A percentile compares a stretch with the other conserved stretches of the same genome.
Conservation (phyloP, 2,329 filamentous ascomycete species). For the Amesomyces nigricolor region DNA sequence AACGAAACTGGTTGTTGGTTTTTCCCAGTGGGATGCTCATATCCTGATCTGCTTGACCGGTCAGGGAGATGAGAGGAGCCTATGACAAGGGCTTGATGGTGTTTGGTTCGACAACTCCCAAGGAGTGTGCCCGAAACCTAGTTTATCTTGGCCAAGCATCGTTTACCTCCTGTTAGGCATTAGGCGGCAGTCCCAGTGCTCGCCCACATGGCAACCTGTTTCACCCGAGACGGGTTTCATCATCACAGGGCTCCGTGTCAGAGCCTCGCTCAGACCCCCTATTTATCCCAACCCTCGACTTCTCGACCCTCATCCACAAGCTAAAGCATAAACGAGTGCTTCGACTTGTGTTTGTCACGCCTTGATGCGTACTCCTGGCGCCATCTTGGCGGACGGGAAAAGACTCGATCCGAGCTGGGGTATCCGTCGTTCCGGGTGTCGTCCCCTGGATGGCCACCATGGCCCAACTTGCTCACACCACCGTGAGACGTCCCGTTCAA, state of each 20-base stretch:
- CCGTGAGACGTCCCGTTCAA: conserved; percentile 6
- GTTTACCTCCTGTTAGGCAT: conserved; percentile 2
- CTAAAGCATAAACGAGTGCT: conserved; percentile 18
- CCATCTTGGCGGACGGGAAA: conserved; percentile 1
- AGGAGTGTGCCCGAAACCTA: background rate
- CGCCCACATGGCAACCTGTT: conserved; percentile 7
- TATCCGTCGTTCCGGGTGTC: background rate
- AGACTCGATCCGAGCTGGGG: background rate
- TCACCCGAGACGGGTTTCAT: conserved; percentile 16
- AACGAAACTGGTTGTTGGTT: too few species aligned
- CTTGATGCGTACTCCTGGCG: conserved; percentile 12
- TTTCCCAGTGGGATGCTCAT: too few species aligned
- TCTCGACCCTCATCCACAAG: conserved; percentile 13
- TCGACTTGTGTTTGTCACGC: background rate
- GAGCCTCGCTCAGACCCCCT: conserved; percentile 18
- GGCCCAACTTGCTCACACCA: conserved; percentile 7
- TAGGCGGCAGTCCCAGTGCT: background rate
- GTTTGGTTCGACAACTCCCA: background rate
- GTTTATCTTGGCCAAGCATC: background rate
- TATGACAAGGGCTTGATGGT: background rate
- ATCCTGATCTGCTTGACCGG: background rate
- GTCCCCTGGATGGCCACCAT: background rate
- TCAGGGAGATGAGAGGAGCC: background rate
- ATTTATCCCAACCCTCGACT: conserved; percentile 6
- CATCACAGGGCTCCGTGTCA: conserved; percentile 18